These are phyloP conservation scores for Irpex sp. DNA, from an alignment of 1,284 basidiomycete species.

Conservation along the genomic window DNA sequence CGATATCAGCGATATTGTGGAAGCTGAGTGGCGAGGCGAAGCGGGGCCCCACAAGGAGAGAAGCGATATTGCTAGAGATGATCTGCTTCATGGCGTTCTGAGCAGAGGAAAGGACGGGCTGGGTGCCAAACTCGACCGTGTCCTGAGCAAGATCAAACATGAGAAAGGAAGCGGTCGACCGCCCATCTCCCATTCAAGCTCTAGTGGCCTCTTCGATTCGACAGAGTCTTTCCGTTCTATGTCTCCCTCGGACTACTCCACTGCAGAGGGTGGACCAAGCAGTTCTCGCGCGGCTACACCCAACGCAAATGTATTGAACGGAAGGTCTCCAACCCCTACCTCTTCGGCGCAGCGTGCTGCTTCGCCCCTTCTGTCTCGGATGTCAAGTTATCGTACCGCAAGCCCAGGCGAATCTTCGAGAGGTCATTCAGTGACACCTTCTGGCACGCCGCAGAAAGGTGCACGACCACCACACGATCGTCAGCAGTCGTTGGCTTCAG, in stretches of 20 bases:
- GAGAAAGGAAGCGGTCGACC: constrained; percentile 29
- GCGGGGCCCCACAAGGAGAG: constrained; percentile 26
- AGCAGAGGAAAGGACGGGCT: constrained; percentile 51
- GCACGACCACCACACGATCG: constrained; percentile 34
- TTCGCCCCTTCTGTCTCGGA: constrained; percentile 19
- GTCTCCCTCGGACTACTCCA: constrained; percentile 57
- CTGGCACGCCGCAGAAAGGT: constrained; percentile 14
- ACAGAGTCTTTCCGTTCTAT: constrained; percentile 34
- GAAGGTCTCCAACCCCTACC: constrained; percentile 14
- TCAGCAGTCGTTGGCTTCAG: constrained; percentile 62
- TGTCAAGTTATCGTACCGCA: constrained; percentile 26
- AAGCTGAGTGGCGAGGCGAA: constrained; percentile 73
- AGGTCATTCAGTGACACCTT: constrained; percentile 21
- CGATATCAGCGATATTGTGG: constrained; percentile 90
- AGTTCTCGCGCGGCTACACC: constrained; percentile 26
- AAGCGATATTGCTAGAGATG: constrained; percentile 38
- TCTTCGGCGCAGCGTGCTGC: constrained; percentile 25
- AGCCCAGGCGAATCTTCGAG: constrained; percentile 25
- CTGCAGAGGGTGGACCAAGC: constrained; percentile 33
- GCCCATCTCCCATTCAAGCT: constrained; percentile 14
- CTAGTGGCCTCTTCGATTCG: constrained; percentile 22
- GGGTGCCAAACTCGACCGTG: constrained; percentile 74
- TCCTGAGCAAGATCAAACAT: constrained; percentile 73
- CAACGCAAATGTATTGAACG: constrained; percentile 19
- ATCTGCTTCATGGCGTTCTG: constrained; percentile 65